Conservation (phyloP, 257 asterid genomes). For the Solanum peruvianum region DNA sequence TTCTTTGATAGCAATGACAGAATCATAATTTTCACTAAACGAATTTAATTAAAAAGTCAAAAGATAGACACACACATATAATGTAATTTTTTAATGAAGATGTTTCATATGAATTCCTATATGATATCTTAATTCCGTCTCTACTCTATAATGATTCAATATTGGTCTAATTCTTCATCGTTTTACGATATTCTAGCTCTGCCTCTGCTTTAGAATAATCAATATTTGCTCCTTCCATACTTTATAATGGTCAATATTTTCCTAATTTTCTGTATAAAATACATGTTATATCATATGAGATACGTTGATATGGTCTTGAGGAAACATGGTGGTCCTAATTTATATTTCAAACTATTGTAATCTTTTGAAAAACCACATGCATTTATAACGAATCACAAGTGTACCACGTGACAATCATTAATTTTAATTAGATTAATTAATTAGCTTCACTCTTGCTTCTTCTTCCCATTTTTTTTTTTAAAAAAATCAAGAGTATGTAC, state of each 20-base stretch:
- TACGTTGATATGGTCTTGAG: background rate
- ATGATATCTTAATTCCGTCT: background rate
- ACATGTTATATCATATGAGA: background rate
- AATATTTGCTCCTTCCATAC: too few species aligned
- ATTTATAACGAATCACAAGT: background rate
- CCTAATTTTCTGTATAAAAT: background rate
- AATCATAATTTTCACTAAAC: background rate
- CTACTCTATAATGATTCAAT: too few species aligned
- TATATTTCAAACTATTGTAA: background rate
- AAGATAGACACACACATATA: too few species aligned
- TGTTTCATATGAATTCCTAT: background rate
- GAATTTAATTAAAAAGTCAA: background rate
- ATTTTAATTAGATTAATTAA: background rate
- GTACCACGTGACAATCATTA: background rate
- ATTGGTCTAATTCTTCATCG: background rate
- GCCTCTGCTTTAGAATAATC: background rate
- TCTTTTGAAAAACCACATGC: background rate
- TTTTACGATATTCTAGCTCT: background rate
- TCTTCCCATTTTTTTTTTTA: background rate
- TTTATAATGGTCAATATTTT: background rate
- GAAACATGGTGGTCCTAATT: background rate
- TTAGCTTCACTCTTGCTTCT: background rate
- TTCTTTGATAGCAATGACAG: background rate
- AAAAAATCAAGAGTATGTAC: background rate
- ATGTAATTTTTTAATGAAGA: too few species aligned